Conservation (phyloP, 1,139 yeast species). For the Geotrichum citri-aurantii region DNA sequence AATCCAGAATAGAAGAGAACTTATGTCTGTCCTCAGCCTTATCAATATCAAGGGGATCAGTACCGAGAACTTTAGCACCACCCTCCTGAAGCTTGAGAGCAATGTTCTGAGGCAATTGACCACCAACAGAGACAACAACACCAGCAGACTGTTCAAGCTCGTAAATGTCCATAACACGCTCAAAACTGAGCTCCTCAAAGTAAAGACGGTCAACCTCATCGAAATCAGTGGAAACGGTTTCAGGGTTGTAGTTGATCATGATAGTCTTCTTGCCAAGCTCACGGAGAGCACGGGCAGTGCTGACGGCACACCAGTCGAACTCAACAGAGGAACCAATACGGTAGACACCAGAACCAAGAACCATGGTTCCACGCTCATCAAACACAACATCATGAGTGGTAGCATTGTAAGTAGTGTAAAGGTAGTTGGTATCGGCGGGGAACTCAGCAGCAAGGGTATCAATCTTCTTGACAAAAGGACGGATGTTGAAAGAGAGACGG, state of each 20-base stretch:
- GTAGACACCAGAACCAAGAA: constrained; percentile 89
- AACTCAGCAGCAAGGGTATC: constrained; percentile 99
- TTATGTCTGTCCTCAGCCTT: constrained; percentile 97
- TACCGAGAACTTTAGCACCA: constrained; percentile 91
- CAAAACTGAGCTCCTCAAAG: constrained; percentile 92
- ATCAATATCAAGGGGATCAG: constrained; percentile 97
- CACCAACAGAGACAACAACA: constrained; percentile 97
- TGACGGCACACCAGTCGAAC: constrained; percentile 94
- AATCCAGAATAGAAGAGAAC: constrained; percentile 95
- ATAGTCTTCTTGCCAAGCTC: constrained; percentile 84
- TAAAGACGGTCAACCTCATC: constrained; percentile 97
- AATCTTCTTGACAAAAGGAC: constrained; percentile 93
- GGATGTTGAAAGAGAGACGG: constrained; percentile 81
- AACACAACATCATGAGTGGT: constrained; percentile 80
- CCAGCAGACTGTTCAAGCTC: constrained; percentile 89
- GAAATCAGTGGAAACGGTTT: constrained; percentile 95
- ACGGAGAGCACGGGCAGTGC: constrained; percentile 91
- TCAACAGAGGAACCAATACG: constrained; percentile 93
- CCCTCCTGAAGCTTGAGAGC: constrained; percentile 92
- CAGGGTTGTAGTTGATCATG: constrained; percentile 98
- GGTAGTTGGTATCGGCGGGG: constrained; percentile 94
- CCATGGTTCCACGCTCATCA: constrained; percentile 84
- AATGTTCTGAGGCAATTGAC: constrained; percentile 96
- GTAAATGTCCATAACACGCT: constrained; percentile 91
- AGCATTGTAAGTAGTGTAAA: constrained; percentile 94